These are phyloP conservation scores for Mychonastes homosphaera DNA, from an alignment of 139 green algal species.

Conservation along the genomic window DNA sequence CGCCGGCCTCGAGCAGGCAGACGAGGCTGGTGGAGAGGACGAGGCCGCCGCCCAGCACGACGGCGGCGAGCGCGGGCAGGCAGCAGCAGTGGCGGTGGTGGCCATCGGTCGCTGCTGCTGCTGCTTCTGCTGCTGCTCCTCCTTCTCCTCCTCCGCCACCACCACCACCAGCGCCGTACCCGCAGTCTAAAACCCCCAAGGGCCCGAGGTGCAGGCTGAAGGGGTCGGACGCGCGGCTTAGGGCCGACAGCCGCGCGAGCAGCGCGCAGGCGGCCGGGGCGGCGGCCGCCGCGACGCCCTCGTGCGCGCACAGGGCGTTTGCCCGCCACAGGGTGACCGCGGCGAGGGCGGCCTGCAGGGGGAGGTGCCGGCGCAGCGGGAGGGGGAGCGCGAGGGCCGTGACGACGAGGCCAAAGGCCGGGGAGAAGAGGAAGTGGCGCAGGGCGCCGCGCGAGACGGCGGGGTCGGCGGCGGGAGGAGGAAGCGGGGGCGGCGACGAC, in stretches of 20 bases:
- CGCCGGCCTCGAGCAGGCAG: background rate
- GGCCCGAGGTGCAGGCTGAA: too few relatives aligned
- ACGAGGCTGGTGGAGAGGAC: background rate
- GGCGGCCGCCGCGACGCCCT: too few relatives aligned
- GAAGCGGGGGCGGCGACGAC: background rate
- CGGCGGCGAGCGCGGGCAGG: background rate
- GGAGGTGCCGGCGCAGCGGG: background rate
- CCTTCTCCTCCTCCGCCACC: too few relatives aligned
- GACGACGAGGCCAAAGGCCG: background rate
- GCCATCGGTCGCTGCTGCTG: too few relatives aligned
- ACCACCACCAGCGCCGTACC: too few relatives aligned
- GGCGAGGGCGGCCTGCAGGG: background rate
- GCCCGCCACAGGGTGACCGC: background rate
- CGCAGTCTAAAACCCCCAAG: too few relatives aligned
- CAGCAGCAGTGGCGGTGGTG: background rate
- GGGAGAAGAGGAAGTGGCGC: background rate
- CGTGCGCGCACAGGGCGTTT: too few relatives aligned
- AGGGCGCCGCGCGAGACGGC: background rate
- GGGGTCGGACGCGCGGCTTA: too few relatives aligned
- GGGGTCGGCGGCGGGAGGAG: background rate
- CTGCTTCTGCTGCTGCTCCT: too few relatives aligned
- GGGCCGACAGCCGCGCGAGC: too few relatives aligned
- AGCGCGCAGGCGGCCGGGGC: too few relatives aligned
- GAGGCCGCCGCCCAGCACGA: background rate
- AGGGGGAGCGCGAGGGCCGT: background rate